phyloP scores from a whole-genome alignment of 179 eudicot genomes.

The Gypsophila paniculata region DNA sequence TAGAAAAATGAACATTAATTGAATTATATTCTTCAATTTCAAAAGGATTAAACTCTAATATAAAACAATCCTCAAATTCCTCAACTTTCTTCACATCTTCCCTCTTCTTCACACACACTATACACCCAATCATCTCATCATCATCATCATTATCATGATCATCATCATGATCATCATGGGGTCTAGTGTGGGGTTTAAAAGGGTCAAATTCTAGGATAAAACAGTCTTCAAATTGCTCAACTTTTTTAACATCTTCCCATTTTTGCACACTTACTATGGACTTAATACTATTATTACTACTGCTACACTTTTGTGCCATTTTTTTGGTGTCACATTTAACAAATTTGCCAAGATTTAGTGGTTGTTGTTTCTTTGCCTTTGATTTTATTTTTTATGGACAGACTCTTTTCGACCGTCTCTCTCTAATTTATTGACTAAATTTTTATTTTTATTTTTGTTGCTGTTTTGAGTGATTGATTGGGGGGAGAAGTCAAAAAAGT shows the following conservation, averaged over 20 bases:
- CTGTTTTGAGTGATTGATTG: not conserved
- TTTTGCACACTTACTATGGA: slow-evolving; percentile 12
- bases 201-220: slow-evolving; percentile 26
- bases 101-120: slow-evolving; percentile 18
- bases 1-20: slow-evolving; percentile 3
- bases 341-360: not conserved
- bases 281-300: no score
- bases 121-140: not conserved
- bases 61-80: slow-evolving; percentile 32
- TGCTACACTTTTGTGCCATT: not conserved
- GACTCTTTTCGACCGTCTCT: no score
- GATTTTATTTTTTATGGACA: not conserved
- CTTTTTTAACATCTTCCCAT: slow-evolving; percentile 13
- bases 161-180: not conserved
- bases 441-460: not conserved
- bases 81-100: slow-evolving; percentile 24
- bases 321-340: not conserved
- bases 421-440: no score
- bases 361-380: not conserved
- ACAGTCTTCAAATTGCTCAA: slow-evolving; percentile 24
- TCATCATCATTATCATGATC: not conserved
- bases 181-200: not conserved
- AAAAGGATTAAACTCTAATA: slow-evolving; percentile 28
- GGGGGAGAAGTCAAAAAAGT: not conserved
- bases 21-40: not conserved